phyloP scores from a whole-genome alignment of 345 rosid genomes.

The Hibiscus mutabilis region DNA sequence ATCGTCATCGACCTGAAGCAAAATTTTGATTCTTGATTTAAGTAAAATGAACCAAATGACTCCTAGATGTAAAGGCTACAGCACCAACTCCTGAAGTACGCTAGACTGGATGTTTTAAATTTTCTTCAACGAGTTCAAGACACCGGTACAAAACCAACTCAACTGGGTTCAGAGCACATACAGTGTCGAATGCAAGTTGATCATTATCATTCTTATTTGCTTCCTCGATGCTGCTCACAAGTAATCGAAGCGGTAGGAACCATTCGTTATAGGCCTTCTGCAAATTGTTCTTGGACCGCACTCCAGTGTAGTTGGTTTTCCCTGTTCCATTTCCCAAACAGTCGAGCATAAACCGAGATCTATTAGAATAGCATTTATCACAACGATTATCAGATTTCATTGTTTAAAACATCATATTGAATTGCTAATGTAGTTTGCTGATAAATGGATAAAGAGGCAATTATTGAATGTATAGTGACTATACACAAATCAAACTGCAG shows the following conservation, averaged over 20 bases:
- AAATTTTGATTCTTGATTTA: background rate
- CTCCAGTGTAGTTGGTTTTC: constrained; percentile 37
- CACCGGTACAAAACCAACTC: constrained; percentile 73
- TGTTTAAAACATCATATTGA: background rate
- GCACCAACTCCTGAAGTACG: background rate
- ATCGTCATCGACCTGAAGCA: background rate
- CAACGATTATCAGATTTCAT: background rate
- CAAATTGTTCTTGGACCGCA: constrained; percentile 47
- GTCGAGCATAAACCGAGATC: background rate
- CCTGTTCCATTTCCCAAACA: constrained; percentile 27
- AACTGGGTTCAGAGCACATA: constrained; percentile 50
- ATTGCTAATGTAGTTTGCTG: background rate
- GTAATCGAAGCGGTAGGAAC: constrained; percentile 72
- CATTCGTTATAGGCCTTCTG: constrained; percentile 62
- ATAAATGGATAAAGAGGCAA: background rate
- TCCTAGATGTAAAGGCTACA: background rate
- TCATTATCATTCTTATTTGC: constrained; percentile 40
- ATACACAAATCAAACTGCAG: background rate
- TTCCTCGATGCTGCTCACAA: constrained; percentile 29
- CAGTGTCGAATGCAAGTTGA: constrained; percentile 22
- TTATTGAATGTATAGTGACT: background rate
- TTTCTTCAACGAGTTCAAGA: constrained; percentile 82
- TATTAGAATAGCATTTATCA: background rate
- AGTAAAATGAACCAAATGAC: background rate
- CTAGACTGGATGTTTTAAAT: constrained; percentile 21